Percentiles rank a stretch among this genome's conserved stretches.
These are phyloP conservation scores for Cystofilobasidium ferigula DNA, from an alignment of 768 basidiomycete species.

Conservation along the genomic window DNA sequence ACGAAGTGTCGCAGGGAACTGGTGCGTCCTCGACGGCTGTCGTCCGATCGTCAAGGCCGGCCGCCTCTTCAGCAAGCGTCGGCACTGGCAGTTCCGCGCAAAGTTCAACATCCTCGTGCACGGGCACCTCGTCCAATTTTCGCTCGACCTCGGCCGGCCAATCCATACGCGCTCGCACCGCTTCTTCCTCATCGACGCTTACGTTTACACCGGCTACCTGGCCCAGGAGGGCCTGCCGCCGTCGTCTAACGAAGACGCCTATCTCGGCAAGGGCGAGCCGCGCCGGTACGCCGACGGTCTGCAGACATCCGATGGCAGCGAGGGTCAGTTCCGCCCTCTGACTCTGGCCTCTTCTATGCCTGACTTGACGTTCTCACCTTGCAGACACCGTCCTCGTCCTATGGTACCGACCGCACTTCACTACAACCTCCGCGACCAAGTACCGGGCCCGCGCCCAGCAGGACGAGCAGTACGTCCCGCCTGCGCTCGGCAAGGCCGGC, in stretches of 20 bases:
- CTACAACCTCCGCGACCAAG: constrained; percentile 8
- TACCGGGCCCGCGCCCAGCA: constrained; percentile 11
- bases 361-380: not conserved
- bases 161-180: constrained; percentile 49
- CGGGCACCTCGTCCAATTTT: constrained; percentile 64
- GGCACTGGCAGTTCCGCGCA: constrained; percentile 64
- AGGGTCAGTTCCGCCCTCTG: constrained; percentile 34
- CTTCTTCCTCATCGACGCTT: constrained; percentile 38
- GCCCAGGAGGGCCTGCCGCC: constrained; percentile 31
- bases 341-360: not conserved
- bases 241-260: constrained; percentile 28
- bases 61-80: constrained; percentile 59
- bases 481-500: constrained; percentile 45
- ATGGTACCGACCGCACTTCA: constrained; percentile 44
- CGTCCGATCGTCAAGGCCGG: constrained; percentile 62
- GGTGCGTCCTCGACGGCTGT: constrained; percentile 76
- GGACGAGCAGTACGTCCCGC: constrained; percentile 40
- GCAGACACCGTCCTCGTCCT: constrained; percentile 71
- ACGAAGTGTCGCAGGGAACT: constrained; percentile 54
- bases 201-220: constrained; percentile 51
- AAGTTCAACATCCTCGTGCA: constrained; percentile 59
- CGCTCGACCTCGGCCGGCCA: constrained; percentile 48
- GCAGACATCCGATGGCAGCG: constrained; percentile 72
- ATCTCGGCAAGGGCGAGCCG: constrained; percentile 38
- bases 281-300: constrained; percentile 82